Evolutionary conservation across 75 land plant genomes (phyloP).

Genomic region (Selaginella moellendorffii): DNA sequence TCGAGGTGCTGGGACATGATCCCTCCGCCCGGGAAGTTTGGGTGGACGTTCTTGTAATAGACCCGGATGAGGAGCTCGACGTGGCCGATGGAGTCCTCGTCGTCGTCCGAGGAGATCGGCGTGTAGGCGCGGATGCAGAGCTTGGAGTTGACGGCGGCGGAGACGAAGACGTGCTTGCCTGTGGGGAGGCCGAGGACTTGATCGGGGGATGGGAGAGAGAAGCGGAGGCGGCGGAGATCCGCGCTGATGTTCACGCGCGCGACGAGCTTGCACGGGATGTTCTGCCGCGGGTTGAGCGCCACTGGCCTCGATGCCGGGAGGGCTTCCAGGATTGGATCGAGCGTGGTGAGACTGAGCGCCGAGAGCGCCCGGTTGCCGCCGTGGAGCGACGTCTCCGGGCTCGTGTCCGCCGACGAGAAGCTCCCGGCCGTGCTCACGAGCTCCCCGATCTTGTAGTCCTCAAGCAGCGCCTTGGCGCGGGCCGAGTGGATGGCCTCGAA

Average conservation of each 20-base stretch:
- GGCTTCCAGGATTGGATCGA: constrained; percentile 18
- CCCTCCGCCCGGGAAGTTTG: constrained; percentile 72
- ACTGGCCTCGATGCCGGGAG: constrained; percentile 10
- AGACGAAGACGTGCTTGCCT: constrained; percentile 79
- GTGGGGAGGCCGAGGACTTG: constrained; percentile 63
- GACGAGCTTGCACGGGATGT: constrained; percentile 43
- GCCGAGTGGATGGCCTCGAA: constrained; percentile 93
- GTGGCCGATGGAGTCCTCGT: constrained; percentile 27
- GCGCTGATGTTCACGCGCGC: constrained; percentile 32
- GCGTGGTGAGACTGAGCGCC: constrained; percentile 18
- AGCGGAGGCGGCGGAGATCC: constrained; percentile 50
- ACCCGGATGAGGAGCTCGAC: constrained; percentile 72
- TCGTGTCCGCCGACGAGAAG: constrained; percentile 18
- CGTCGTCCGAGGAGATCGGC: constrained; percentile 48
- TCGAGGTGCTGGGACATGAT: constrained; percentile 75
- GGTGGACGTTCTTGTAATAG: constrained; percentile 48
- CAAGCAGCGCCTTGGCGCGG: constrained; percentile 66
- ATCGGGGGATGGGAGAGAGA: constrained; percentile 47
- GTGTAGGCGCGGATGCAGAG: constrained; percentile 93
- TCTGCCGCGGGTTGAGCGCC: constrained; percentile 42
- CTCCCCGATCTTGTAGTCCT: constrained; percentile 74
- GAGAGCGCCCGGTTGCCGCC: constrained; percentile 2
- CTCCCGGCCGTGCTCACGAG: constrained; percentile 30
- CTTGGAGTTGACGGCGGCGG: constrained; percentile 52
- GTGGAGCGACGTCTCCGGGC: constrained; percentile 41